These are phyloP conservation scores for Paecilomyces sp. DNA, from an alignment of 2,329 filamentous ascomycete species.

Conservation along the genomic window DNA sequence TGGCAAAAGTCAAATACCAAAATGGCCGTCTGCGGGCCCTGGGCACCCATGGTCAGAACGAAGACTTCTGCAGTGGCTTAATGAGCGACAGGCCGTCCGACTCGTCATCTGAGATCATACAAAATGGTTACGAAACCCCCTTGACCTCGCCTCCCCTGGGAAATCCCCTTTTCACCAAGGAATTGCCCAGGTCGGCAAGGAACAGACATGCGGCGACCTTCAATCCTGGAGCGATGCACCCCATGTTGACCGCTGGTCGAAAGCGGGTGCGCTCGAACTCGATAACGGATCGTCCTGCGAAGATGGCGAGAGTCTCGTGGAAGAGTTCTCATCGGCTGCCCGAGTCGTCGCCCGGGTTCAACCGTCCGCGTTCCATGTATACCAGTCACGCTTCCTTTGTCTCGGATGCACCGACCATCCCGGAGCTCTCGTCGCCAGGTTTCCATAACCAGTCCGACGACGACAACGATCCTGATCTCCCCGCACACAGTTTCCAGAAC, in stretches of 20 bases:
- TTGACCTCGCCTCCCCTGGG: slow-evolving; percentile 81
- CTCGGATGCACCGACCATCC: slow-evolving; percentile 53
- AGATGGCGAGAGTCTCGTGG: slow-evolving; percentile 60
- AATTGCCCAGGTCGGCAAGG: slow-evolving; percentile 53
- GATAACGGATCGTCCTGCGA: slow-evolving; percentile 48
- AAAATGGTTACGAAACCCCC: slow-evolving; percentile 40
- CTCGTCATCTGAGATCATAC: slow-evolving; percentile 77
- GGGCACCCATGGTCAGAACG: slow-evolving; percentile 72
- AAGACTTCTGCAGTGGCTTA: slow-evolving; percentile 60
- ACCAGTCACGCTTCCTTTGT: slow-evolving; percentile 74
- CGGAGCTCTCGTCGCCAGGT: slow-evolving; percentile 51
- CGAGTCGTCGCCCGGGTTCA: slow-evolving; percentile 80
- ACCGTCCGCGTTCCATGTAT: slow-evolving; percentile 66
- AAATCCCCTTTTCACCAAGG: slow-evolving; percentile 76
- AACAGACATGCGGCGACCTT: slow-evolving; percentile 39
- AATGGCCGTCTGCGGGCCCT: slow-evolving; percentile 83
- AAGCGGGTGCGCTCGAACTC: slow-evolving; percentile 67
- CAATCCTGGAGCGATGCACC: slow-evolving; percentile 35
- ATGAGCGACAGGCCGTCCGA: slow-evolving; percentile 72
- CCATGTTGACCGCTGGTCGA: slow-evolving; percentile 44
- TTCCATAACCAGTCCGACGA: slow-evolving; percentile 48
- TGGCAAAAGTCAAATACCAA: slow-evolving; percentile 96
- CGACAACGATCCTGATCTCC: slow-evolving; percentile 77
- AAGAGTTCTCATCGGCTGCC: slow-evolving; percentile 69
- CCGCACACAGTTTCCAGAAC: slow-evolving; percentile 41